Evolutionary conservation across 108 stramenopile species (phyloP).

Genomic region (Cyclotella baltica): DNA sequence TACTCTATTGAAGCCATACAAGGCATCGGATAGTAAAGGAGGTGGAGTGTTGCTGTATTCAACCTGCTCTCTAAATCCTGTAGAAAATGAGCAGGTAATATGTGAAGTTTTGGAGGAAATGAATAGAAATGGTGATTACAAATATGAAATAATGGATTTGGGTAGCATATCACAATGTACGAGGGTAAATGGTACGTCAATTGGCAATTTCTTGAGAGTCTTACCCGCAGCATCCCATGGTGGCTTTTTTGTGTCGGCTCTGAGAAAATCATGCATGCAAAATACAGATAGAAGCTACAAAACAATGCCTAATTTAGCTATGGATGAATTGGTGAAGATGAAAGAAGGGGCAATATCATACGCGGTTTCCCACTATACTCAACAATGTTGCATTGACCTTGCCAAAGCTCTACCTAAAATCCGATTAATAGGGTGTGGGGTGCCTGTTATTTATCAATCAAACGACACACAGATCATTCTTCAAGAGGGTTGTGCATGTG

Average conservation of each 20-base stretch:
- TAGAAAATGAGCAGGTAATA: conserved; percentile 41
- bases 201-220: conserved; percentile 15
- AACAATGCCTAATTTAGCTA: background rate
- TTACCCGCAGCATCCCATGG: conserved; percentile 27
- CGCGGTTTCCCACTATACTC: conserved; percentile 14
- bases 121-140: conserved; percentile 10
- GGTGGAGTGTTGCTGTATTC: conserved; percentile 40
- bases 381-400: conserved; percentile 7
- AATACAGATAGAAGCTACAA: background rate
- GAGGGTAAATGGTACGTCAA: background rate
- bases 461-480: conserved; percentile 8
- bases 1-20: conserved; percentile 9
- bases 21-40: background rate
- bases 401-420: background rate
- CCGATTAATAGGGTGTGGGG: conserved; percentile 9
- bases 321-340: background rate
- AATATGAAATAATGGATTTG: conserved; percentile 12
- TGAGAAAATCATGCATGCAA: background rate
- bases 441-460: conserved; percentile 22
- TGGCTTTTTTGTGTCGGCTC: conserved; percentile 28
- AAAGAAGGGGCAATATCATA: conserved; percentile 1
- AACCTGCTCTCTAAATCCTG: conserved; percentile 43
- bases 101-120: conserved; percentile 20
- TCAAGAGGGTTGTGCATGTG: conserved; percentile 20
- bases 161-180: background rate